Base-by-base conservation (phyloP, 176 grass and related monocot species). In the Oryza nivara region DNA sequence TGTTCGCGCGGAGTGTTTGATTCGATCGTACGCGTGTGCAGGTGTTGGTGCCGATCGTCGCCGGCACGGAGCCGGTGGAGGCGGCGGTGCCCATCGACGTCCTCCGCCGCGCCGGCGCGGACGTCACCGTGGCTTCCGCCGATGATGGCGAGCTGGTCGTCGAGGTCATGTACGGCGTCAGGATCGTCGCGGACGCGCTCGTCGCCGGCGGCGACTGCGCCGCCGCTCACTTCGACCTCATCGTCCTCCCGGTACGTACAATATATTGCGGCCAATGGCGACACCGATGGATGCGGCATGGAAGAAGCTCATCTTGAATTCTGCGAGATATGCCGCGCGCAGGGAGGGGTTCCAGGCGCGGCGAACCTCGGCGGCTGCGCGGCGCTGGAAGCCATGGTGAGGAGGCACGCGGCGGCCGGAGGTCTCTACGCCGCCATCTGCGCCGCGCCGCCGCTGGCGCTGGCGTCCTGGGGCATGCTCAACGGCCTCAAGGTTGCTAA, bases 61-160 rank as follows among this genome's bases (percentile, higher is more conserved):
- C 80, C 30, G 95, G 95, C 64, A 86, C 92, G 28, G 95, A 97
- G 88, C 92, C 95, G 38, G 81, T 95, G 63, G 92, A 97, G 87
- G 92, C 86, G 67, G 84, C 63, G 34, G 81, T 95, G 60, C 83
- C 85, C 64, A 73, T 91, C 88, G 92, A 88, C 85, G 65, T 97
- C 71, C 92, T 97, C 73, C 92, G 90, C 49, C 86, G 95, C 13
- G 88, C 92, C 43, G 92, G 95, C 11, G 86, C 95, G 6, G 46
- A 94, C 36, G 88, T 97, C 45, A 91, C 92, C 38, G 95, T 97
- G 20, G 92, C 90, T 11, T 92, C 92, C 25, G 88, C 83, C 15
- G 88, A 67, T 28, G 91, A 70, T 32, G 30, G 30, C 72, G 78
- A 6, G 54, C 87, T 91, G 32, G 79, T 78, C 41, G 95, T 97